A percentile compares a stretch with the other conserved stretches of the same genome.
phyloP scores from a whole-genome alignment of 2,329 filamentous ascomycete genomes.

The Colletotrichum cereale region DNA sequence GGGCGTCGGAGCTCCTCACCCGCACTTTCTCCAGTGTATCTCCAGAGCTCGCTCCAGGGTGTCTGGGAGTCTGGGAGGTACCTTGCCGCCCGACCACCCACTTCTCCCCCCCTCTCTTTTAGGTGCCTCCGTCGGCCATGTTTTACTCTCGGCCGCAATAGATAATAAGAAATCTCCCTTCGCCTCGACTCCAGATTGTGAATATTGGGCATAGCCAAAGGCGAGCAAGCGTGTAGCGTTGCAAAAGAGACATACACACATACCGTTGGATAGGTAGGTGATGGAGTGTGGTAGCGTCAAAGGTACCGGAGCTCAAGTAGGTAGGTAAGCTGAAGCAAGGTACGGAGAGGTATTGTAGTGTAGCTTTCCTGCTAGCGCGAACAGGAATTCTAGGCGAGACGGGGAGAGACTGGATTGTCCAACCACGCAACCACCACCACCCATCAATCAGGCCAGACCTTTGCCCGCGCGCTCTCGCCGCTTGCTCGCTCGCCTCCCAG shows the following conservation, averaged over 20 bases:
- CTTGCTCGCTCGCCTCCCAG: conserved; percentile 21
- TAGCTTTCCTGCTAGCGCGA: conserved; percentile 17
- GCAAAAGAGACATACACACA: neutral
- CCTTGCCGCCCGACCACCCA: conserved; percentile 11
- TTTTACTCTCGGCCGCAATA: neutral
- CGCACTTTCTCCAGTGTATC: conserved; percentile 19
- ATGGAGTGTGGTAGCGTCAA: neutral
- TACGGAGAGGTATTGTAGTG: neutral
- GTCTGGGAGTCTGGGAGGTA: neutral
- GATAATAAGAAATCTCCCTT: neutral
- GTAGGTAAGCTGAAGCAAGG: neutral
- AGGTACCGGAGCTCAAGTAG: neutral
- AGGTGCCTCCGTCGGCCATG: neutral
- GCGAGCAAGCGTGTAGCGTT: neutral
- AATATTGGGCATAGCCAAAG: neutral
- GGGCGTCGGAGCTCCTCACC: conserved; percentile 16
- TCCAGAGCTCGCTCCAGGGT: conserved; percentile 2
- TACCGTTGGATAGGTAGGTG: neutral
- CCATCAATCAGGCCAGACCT: conserved; percentile 29
- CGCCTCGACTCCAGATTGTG: neutral
- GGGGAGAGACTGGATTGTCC: conserved; percentile 24
- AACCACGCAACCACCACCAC: conserved; percentile 37
- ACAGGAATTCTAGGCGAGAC: conserved; percentile 31
- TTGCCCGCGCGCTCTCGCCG: conserved; percentile 25
- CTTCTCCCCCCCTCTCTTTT: neutral